phyloP scores from a whole-genome alignment of 108 stramenopile species.

The Pseudonitzschia multistriata region DNA sequence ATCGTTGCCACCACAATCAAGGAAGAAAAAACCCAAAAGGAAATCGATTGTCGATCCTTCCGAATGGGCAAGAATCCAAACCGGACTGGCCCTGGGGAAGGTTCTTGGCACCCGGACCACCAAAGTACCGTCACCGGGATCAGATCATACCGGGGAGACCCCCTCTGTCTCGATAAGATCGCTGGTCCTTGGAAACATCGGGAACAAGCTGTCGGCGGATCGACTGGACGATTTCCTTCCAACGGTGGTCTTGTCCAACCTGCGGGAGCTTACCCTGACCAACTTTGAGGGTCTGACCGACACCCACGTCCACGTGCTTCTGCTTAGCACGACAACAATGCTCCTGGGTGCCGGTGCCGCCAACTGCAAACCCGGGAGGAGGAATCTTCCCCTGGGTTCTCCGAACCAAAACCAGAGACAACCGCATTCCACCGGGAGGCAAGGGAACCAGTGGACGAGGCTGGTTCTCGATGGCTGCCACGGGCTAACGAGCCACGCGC shows the following conservation, averaged over 20 bases:
- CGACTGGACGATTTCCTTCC: background rate
- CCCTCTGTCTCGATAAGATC: too few species aligned
- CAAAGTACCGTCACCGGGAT: too few species aligned
- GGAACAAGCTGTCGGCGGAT: background rate
- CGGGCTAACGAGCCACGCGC: too few species aligned
- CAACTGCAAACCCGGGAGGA: too few species aligned
- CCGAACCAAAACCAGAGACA: too few species aligned
- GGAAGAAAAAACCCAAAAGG: background rate
- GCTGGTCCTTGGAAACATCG: background rate
- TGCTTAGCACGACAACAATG: too few species aligned
- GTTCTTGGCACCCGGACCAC: background rate
- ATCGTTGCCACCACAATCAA: background rate
- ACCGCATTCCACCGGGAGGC: too few species aligned
- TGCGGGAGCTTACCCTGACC: background rate
- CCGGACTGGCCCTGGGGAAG: background rate
- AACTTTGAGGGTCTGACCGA: background rate
- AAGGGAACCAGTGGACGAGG: too few species aligned
- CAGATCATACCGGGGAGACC: too few species aligned
- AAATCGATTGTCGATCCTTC: background rate
- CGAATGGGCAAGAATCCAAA: background rate
- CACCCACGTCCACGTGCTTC: background rate
- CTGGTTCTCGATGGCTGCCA: too few species aligned
- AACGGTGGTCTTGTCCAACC: background rate
- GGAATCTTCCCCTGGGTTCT: too few species aligned
- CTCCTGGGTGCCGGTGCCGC: too few species aligned